Percentiles rank a stretch among this genome's conserved stretches.
Conservation (phyloP, 345 rosid species). For the Gossypium rotundifolium region DNA sequence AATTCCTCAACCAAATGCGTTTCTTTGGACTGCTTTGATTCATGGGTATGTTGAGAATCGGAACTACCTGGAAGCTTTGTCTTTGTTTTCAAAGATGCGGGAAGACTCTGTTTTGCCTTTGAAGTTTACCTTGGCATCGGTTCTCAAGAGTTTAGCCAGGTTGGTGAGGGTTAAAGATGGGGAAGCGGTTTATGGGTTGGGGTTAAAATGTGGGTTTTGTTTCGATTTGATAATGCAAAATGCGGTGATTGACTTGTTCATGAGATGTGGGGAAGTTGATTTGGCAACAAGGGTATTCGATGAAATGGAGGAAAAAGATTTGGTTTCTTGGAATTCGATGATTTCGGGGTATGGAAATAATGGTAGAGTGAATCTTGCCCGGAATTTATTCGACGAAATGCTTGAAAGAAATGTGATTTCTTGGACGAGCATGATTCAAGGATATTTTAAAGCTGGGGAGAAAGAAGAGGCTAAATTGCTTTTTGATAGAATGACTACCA, state of each 20-base stretch:
- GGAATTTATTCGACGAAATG: slow-evolving; percentile 21
- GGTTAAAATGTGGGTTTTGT: slow-evolving; percentile 23
- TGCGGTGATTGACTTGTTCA: slow-evolving; percentile 23
- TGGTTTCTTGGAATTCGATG: slow-evolving; percentile 32
- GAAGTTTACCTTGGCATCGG: slow-evolving; percentile 22
- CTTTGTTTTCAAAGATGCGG: slow-evolving; percentile 13
- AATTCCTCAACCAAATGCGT: slow-evolving; percentile 30
- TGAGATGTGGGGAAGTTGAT: slow-evolving; percentile 26
- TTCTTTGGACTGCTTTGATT: slow-evolving; percentile 27
- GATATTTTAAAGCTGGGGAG: slow-evolving; percentile 26
- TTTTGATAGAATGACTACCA: slow-evolving; percentile 25
- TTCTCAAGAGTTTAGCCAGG: slow-evolving; percentile 20
- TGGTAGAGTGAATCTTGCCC: slow-evolving; percentile 24
- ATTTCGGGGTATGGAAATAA: slow-evolving; percentile 24
- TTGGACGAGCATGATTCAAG: slow-evolving; percentile 30
- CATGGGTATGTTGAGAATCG: slow-evolving; percentile 23
- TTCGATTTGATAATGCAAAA: slow-evolving; percentile 22
- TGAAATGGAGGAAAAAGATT: slow-evolving; percentile 29
- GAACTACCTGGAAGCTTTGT: slow-evolving; percentile 10
- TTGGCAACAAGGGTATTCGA: slow-evolving; percentile 19
- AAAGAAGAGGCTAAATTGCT: slow-evolving; percentile 27
- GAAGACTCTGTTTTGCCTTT: slow-evolving; percentile 13
- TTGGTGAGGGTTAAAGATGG: slow-evolving; percentile 18
- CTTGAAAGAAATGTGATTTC: slow-evolving; percentile 24
- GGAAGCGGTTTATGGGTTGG: slow-evolving; percentile 14